Evolutionary conservation across 805 yeast species (phyloP), one percentile per base, ranked within the genome.

Genomic region (Nakazawaea sp.): DNA sequence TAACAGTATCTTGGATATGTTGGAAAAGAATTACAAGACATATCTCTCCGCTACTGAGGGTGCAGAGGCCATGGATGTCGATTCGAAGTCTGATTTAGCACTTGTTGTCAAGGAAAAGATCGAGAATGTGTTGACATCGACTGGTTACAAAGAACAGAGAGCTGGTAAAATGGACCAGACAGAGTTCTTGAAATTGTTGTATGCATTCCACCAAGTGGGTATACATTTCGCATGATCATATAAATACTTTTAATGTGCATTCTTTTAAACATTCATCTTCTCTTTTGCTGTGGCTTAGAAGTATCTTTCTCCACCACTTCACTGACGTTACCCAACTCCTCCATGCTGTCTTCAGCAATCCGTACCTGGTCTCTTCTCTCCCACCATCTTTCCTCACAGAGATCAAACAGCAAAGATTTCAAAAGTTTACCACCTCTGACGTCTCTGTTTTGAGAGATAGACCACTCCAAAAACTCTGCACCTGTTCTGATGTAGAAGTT

Each of bases 341-440:
- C 97, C 49, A 85, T 61, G 53, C 78, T 76, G 48, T 90, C 97
- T 61, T 90, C 98, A 35, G 85, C 83, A 28, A 77, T 71, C 55
- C 94, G 79, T 18, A 90, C 80, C 50, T 80, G 90, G 49, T 90
- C 97, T 62, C 97, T 78, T 64, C 97, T 82, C 56, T 90, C 97
- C 97, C 97, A 90, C 92, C 95, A 90, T 63, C 98, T 76, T 47
- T 82, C 90, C 59, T 89, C 95, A 56, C 92, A 82, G 43, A 90
- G 61, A 44, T 88, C 96, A 54, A 90, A 90, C 0, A 97, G 81
- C 30, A 85, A 82, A 38, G 81, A 80, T 62, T 90, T 89, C 58
- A 90, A 70, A 51, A 84, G 81, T 56, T 90, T 90, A 38, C 96
- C 97, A 37, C 96, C 97, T 51, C 95, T 75, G 11, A 87, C 80